These are phyloP conservation scores for Guillardia theta DNA, from an alignment of 78 protist species.

Conservation along the genomic window DNA sequence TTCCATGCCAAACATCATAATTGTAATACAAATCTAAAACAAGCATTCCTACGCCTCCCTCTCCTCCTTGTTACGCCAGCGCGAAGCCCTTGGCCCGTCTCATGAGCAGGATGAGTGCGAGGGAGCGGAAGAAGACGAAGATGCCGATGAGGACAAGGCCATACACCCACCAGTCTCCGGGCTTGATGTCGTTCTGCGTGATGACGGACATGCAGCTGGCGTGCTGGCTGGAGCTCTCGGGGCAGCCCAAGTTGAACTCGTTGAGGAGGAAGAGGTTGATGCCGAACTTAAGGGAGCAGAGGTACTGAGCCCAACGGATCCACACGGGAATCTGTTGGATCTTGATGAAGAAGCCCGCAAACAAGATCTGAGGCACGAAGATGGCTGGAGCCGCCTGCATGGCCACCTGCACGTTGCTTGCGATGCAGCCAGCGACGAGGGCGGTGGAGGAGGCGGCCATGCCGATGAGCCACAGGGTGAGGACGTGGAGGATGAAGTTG, in stretches of 20 bases:
- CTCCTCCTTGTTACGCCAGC: not conserved
- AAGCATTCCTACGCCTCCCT: no score
- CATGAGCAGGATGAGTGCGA: not conserved
- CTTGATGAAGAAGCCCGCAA: conserved; percentile 52
- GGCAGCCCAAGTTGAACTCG: no score
- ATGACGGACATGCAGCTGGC: no score
- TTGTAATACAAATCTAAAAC: no score
- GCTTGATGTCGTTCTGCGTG: not conserved
- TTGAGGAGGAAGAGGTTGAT: conserved; percentile 29
- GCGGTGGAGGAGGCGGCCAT: conserved; percentile 18
- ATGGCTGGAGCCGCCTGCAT: no score
- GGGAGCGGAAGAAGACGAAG: not conserved
- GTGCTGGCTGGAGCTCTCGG: no score
- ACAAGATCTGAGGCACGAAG: conserved; percentile 62
- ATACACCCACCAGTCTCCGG: not conserved
- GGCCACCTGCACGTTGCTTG: no score
- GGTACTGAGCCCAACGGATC: conserved; percentile 65
- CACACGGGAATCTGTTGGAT: conserved; percentile 45
- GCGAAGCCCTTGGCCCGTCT: not conserved
- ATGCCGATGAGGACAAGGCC: not conserved
- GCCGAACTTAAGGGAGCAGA: conserved; percentile 52
- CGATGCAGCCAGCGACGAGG: no score
- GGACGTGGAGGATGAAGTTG: not conserved
- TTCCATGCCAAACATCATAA: no score
- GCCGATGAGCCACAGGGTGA: conserved; percentile 18